Conservation (phyloP, 345 rosid species). For the Citrus inodora region DNA sequence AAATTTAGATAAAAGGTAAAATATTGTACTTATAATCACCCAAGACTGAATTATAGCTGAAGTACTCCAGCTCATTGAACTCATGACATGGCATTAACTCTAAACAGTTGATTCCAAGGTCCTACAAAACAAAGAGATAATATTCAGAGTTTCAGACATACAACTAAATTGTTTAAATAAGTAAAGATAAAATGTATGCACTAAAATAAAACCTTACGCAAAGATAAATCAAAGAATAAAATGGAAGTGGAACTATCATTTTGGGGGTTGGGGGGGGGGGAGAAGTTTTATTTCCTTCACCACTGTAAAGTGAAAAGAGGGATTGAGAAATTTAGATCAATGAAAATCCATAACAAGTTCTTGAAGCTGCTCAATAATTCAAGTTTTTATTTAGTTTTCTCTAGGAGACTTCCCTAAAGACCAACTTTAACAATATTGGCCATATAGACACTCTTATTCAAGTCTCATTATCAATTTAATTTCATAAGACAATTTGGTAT, state of each 20-base stretch:
- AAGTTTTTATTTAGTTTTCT: not conserved
- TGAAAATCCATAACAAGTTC: not conserved
- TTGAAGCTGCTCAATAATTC: not conserved
- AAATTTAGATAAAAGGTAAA: constrained; percentile 15
- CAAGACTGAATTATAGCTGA: constrained; percentile 74
- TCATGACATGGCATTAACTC: constrained; percentile 98
- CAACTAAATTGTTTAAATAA: not conserved
- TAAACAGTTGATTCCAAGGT: constrained; percentile 92
- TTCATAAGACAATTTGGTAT: not conserved
- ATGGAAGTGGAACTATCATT: not conserved
- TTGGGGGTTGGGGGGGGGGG: too few relatives aligned
- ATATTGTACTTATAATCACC: constrained; percentile 71
- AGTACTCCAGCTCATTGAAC: constrained; percentile 93
- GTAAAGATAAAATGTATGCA: not conserved
- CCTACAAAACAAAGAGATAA: constrained; percentile 50
- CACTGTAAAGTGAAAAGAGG: not conserved
- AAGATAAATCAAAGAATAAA: not conserved
- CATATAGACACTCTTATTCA: not conserved
- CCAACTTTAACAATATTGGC: not conserved
- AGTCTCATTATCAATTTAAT: not conserved
- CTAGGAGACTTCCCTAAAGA: not conserved
- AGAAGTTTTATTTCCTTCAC: not conserved
- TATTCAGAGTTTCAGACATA: constrained; percentile 12
- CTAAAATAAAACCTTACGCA: not conserved
- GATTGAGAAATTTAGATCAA: not conserved